Evolutionary conservation across 108 stramenopile species (phyloP), one percentile per base, ranked within the genome.

Genomic region (Conticribra weissflogii): DNA sequence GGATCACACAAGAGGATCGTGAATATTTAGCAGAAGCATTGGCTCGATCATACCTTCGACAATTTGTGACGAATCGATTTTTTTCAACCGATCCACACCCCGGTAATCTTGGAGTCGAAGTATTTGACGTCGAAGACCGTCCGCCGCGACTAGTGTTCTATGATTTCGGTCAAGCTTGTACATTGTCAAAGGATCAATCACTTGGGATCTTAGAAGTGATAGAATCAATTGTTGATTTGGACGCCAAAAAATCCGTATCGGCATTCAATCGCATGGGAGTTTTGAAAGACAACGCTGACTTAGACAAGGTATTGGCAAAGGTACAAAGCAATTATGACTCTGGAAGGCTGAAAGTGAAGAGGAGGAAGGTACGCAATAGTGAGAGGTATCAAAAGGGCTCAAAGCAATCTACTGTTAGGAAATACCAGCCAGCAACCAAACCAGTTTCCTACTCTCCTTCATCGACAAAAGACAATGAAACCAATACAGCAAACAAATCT

Each of bases 141-240:
- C 59, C 72, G 16, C 84, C 85, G 27, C 77, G 90, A 49, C 36
- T 95, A 48, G 91, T 95, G 3, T 80, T 92, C 55, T 95, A 95
- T 66, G 94, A 95, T 59, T 95, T 95, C 74, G 94, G 94, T 3
- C 94, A 95, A 80, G 91, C 91, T 5, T 86, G 87, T 49, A 73
- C 85, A 3, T 64, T 92, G 47, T 60, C 66, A 2, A 66, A 68
- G 12, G 73, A 89, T 63, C 91, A 95, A 71, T 82, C 88, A 2
- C 83, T 74, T 29, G 94, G 94, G 0, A 92, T 91, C 19, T 66
- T 95, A 25, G 88, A 86, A 27, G 88, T 92, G 22, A 90, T 95
- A 36, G 91, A 95, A 56, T 88, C 86, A 9, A 92, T 95, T 19
- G 79, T 91, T 34, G 94, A 95, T 63, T 78, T 67, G 32, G 88